Conservation (phyloP, 1,284 basidiomycete genomes). For the Wolfiporia cocos region DNA sequence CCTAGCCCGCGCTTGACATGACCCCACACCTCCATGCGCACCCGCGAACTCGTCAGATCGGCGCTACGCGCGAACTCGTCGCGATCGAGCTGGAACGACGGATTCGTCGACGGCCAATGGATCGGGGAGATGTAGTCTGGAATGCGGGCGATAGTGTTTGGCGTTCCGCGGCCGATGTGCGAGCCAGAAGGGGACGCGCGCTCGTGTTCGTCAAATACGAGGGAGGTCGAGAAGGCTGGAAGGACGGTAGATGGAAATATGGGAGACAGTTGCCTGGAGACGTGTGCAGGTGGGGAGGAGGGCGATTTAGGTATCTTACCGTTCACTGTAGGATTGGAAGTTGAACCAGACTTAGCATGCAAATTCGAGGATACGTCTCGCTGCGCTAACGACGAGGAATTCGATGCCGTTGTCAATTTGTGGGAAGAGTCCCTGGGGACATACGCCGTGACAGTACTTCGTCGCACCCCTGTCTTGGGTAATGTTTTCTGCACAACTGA, state of each 20-base stretch:
- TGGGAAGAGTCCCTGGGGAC: too few relatives aligned
- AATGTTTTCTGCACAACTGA: too few relatives aligned
- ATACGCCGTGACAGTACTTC: too few relatives aligned
- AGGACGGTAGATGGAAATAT: constrained; percentile 7
- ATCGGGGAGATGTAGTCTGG: constrained; percentile 69
- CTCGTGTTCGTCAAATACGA: not conserved
- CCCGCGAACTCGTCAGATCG: constrained; percentile 39
- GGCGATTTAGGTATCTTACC: constrained; percentile 9
- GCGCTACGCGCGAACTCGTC: constrained; percentile 41
- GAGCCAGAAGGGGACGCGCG: too few relatives aligned
- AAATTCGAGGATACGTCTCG: constrained; percentile 1
- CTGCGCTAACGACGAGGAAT: too few relatives aligned
- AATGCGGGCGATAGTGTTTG: too few relatives aligned
- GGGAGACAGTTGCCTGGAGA: constrained; percentile 10
- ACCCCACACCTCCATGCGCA: constrained; percentile 59
- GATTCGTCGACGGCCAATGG: constrained; percentile 72
- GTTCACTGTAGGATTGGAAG: constrained; percentile 5
- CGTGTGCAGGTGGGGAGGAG: constrained; percentile 9
- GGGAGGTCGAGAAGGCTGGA: constrained; percentile 1
- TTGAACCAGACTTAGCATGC: constrained; percentile 13
- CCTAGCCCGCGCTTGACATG: constrained; percentile 22
- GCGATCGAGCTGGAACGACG: constrained; percentile 55
- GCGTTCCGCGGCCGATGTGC: too few relatives aligned
- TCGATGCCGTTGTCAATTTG: too few relatives aligned
- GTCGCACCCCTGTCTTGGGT: too few relatives aligned